Evolutionary conservation across 192 early-diverging fungal genomes (phyloP).

Genomic region (Spizellomyces sp.): DNA sequence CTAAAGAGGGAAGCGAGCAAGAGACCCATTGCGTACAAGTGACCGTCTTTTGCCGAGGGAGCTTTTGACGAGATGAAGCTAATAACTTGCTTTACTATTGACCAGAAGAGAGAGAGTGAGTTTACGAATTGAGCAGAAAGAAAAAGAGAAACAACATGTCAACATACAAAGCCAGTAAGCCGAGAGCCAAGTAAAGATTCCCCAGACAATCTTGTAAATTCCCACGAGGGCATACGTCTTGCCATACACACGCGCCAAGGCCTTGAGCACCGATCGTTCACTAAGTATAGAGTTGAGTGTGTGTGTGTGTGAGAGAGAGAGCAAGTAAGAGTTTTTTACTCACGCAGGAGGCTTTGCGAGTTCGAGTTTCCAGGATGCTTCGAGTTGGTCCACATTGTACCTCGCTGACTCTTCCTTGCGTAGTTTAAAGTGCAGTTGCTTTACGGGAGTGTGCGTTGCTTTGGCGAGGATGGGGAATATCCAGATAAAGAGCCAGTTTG

Average conservation of each 20-base stretch:
- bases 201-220: slow-evolving; percentile 64
- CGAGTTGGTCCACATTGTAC: slow-evolving; percentile 51
- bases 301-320: background rate
- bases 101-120: background rate
- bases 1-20: slow-evolving; percentile 52
- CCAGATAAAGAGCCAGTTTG: slow-evolving; percentile 68
- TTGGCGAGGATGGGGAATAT: slow-evolving; percentile 52
- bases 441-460: slow-evolving; percentile 34
- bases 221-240: slow-evolving; percentile 56
- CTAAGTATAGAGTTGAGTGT: slow-evolving; percentile 30
- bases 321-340: too few relatives aligned
- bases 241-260: slow-evolving; percentile 57
- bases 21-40: slow-evolving; percentile 58
- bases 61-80: background rate
- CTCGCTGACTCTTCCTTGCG: slow-evolving; percentile 52
- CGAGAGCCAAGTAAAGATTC: slow-evolving; percentile 62
- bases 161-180: slow-evolving; percentile 55
- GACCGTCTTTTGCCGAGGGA: slow-evolving; percentile 35
- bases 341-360: slow-evolving; percentile 46
- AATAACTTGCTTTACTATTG: slow-evolving; percentile 38
- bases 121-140: background rate
- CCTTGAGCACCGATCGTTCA: slow-evolving; percentile 55
- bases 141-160: background rate
- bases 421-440: slow-evolving; percentile 52
- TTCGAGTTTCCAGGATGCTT: slow-evolving; percentile 53